Percentiles rank a stretch among this genome's conserved stretches.
Evolutionary conservation across 371 early-diverging fungal genomes (phyloP).

Genomic region (Mucor plumbeus): DNA sequence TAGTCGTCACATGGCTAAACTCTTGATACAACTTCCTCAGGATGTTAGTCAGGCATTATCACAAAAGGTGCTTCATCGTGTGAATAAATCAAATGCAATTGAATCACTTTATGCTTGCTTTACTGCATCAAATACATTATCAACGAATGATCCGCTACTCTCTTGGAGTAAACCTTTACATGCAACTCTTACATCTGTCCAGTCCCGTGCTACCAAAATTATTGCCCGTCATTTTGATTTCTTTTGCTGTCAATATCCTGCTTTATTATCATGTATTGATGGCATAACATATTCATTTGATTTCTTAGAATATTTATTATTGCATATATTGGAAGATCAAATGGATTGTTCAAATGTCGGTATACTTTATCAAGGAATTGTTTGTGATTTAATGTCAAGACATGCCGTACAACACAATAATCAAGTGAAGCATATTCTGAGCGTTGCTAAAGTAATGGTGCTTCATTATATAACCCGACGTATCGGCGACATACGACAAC

Average conservation of each 20-base stretch:
- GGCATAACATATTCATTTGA: constrained; percentile 48
- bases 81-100: constrained; percentile 42
- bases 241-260: constrained; percentile 45
- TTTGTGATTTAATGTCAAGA: constrained; percentile 45
- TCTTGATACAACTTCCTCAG: constrained; percentile 25
- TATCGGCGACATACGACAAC: constrained; percentile 29
- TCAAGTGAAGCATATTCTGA: constrained; percentile 37
- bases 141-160: constrained; percentile 23
- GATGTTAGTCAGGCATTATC: constrained; percentile 33
- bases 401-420: constrained; percentile 43
- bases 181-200: constrained; percentile 32
- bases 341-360: constrained; percentile 41
- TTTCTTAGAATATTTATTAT: constrained; percentile 41
- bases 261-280: constrained; percentile 48
- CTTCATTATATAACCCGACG: constrained; percentile 31
- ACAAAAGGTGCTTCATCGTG: constrained; percentile 32
- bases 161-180: constrained; percentile 35
- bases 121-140: constrained; percentile 25
- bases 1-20: constrained; percentile 35
- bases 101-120: constrained; percentile 39
- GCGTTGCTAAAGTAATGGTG: constrained; percentile 38
- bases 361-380: constrained; percentile 43
- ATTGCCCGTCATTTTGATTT: constrained; percentile 42
- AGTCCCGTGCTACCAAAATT: constrained; percentile 31
- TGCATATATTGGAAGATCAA: constrained; percentile 37